phyloP scores from a whole-genome alignment of 208 protist species.

The Wallacemonas sp. region DNA sequence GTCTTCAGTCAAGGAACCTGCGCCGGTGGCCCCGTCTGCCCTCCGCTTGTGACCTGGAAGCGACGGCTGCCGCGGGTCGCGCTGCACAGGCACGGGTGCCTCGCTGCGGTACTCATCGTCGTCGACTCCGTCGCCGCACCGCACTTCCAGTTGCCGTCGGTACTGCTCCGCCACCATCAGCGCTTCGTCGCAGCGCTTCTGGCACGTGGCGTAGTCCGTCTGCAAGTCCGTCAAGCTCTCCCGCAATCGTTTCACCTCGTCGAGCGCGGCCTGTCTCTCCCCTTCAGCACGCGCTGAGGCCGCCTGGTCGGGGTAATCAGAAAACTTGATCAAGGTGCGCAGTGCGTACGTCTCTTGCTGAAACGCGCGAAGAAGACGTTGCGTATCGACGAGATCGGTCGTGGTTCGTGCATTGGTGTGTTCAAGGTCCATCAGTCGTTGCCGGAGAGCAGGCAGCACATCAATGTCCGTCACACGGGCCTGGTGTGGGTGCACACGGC shows the following conservation, averaged over 20 bases:
- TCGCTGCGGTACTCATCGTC: too few species aligned
- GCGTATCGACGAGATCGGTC: slow-evolving; percentile 28
- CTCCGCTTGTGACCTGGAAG: too few species aligned
- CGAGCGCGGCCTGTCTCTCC: slow-evolving; percentile 17
- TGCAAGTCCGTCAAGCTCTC: slow-evolving; percentile 18
- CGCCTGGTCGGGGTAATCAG: slow-evolving; percentile 32
- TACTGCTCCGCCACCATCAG: slow-evolving; percentile 41
- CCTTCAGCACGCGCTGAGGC: slow-evolving; percentile 22
- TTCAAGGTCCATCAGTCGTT: slow-evolving; percentile 25
- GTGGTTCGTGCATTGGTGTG: slow-evolving; percentile 24
- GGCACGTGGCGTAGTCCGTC: slow-evolving; percentile 30
- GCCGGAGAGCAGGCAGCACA: slow-evolving; percentile 29
- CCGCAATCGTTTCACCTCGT: slow-evolving; percentile 29
- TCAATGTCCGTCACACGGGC: slow-evolving; percentile 25
- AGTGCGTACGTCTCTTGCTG: slow-evolving; percentile 43
- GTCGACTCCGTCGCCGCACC: too few species aligned
- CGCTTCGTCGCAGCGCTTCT: slow-evolving; percentile 37
- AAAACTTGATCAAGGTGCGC: slow-evolving; percentile 36
- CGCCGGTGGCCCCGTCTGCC: too few species aligned
- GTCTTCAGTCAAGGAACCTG: too few species aligned
- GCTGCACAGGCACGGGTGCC: too few species aligned
- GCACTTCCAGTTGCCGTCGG: not conserved
- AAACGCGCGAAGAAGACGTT: slow-evolving; percentile 23
- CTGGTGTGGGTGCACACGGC: slow-evolving; percentile 18
- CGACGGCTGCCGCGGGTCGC: too few species aligned